Percentiles rank a stretch among this genome's conserved stretches.
These are phyloP conservation scores for Xylariaceae sp. DNA, from an alignment of 2,329 filamentous ascomycete species.

Conservation along the genomic window DNA sequence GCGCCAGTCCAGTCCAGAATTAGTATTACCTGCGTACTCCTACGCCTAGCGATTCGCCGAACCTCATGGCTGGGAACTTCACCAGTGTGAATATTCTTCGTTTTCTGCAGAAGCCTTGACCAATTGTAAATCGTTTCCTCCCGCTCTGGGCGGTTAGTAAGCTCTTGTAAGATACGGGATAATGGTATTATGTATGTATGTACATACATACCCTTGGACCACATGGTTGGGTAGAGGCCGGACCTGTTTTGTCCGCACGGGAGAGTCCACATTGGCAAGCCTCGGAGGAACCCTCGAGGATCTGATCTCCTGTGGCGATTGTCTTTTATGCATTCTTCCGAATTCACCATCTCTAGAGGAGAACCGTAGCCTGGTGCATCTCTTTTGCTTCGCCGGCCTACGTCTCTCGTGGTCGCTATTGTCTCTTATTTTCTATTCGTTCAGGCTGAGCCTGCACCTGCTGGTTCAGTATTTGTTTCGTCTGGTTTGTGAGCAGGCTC, in stretches of 20 bases:
- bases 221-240: conserved; percentile 34
- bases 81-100: conserved; percentile 22
- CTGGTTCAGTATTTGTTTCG: conserved; percentile 49
- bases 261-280: conserved; percentile 28
- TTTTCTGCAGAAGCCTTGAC: conserved; percentile 15
- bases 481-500: conserved; percentile 45
- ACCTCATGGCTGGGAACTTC: conserved; percentile 22
- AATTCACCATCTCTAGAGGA: conserved; percentile 36
- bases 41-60: conserved; percentile 9
- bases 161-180: conserved; percentile 14
- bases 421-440: conserved; percentile 40
- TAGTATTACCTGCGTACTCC: conserved; percentile 18
- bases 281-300: conserved; percentile 24
- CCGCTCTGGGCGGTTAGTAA: conserved; percentile 19
- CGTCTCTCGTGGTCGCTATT: conserved; percentile 30
- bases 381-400: conserved; percentile 36
- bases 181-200: conserved; percentile 16
- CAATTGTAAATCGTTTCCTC: conserved; percentile 22
- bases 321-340: conserved; percentile 34
- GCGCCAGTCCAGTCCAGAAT: conserved; percentile 15
- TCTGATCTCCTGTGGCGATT: conserved; percentile 30
- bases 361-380: conserved; percentile 36
- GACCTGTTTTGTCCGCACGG: conserved; percentile 38
- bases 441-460: conserved; percentile 37
- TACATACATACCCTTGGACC: conserved; percentile 10